Evolutionary conservation across 106 monocot genomes (phyloP), one percentile per base, ranked within the genome.

Genomic region (Iris macrosiphon): DNA sequence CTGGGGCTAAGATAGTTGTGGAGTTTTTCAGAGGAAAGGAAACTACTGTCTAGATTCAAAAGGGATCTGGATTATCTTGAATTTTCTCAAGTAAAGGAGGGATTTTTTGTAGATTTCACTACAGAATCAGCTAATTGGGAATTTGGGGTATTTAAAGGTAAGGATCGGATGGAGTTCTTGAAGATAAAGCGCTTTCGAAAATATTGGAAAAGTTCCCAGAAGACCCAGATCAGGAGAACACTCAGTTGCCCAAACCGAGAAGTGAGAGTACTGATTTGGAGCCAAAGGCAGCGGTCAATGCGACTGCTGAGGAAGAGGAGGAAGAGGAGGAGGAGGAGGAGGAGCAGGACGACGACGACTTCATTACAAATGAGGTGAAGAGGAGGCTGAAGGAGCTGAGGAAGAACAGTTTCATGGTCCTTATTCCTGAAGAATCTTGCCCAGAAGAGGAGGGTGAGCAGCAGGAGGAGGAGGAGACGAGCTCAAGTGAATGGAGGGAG

Each of bases 381-480:
- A 70, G 85, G 42, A 55, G 95, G 65, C 70, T 96, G 31, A 96
- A 90, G 60, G 95, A 96, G 69, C 69, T 96, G 62, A 77, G 95
- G 51, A 96, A 83, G 71, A 96, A 90, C 66, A 89, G 74, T 35
- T 96, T 96, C 83, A 89, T 96, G 95, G 95, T 85, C 24, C 71
- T 86, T 3, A 96, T 96, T n/a, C 95, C 95, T 2, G 95, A 84
- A 52, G 89, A 89, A 26, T 61, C 73, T 7, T 72, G 70, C 50
- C 70, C 62, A 0, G 85, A 78, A 38, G 81, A 82, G 25, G 81
- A 80, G 5, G 73, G 47, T 10, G 78, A 61, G n/a, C 72, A 58
- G 39, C 71, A 59, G 6, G 88, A 76, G 4, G 75, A 79, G 7
- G 82, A 74, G 16, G 83, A 80, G 62, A 75, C 77, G 9, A 86